These are phyloP conservation scores for Fistulina hepatica DNA, from an alignment of 1,284 basidiomycete genomes.

Conservation along the genomic window DNA sequence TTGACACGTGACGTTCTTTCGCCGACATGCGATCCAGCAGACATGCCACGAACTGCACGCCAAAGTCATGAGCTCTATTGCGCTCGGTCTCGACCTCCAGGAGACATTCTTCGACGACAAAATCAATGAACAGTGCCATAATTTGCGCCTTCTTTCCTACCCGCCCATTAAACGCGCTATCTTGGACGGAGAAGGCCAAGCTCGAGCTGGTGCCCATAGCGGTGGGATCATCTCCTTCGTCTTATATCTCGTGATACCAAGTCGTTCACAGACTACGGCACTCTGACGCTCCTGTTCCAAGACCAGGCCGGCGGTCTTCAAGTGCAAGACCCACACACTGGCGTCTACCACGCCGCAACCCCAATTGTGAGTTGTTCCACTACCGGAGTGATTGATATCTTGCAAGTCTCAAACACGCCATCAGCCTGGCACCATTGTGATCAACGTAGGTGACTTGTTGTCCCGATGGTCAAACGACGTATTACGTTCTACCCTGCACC, in stretches of 20 bases:
- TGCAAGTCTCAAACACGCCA: constrained; percentile 13
- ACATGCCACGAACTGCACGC: constrained; percentile 68
- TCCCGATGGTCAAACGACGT: constrained; percentile 79
- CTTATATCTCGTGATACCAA: background rate
- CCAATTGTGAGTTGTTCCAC: constrained; percentile 49
- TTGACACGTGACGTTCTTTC: background rate
- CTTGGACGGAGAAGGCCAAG: constrained; percentile 55
- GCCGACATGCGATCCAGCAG: constrained; percentile 24
- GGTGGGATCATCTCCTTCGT: constrained; percentile 26
- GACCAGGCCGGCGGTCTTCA: constrained; percentile 72
- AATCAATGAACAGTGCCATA: constrained; percentile 67
- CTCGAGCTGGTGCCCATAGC: constrained; percentile 73
- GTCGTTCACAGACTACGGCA: constrained; percentile 57
- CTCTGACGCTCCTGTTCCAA: constrained; percentile 77
- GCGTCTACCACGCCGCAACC: constrained; percentile 56
- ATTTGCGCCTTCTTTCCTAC: constrained; percentile 65
- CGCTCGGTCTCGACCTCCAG: constrained; percentile 61
- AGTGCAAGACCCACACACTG: constrained; percentile 69
- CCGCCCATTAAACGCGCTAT: constrained; percentile 53
- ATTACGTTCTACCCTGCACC: constrained; percentile 69
- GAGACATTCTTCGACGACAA: constrained; percentile 66
- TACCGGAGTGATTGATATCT: constrained; percentile 3
- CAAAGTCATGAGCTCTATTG: constrained; percentile 70
- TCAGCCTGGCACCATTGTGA: constrained; percentile 69
- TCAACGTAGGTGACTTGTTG: constrained; percentile 77